phyloP scores from a whole-genome alignment of 257 asterid genomes.

The Misopates orontium region DNA sequence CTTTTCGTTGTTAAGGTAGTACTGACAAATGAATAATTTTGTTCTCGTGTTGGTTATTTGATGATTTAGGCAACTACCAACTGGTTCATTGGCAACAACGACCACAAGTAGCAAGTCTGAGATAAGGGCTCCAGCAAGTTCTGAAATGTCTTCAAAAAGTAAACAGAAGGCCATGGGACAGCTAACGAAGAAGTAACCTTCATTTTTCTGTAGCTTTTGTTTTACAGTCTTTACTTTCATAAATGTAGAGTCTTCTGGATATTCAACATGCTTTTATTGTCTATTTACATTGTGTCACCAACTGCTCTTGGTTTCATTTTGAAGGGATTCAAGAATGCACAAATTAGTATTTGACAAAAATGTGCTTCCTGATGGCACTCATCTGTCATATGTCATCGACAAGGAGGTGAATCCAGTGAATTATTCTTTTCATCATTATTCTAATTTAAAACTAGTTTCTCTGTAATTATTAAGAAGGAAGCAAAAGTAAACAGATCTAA shows the following conservation, averaged over 20 bases:
- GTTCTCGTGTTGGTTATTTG: background rate
- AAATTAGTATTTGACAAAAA: constrained; percentile 57
- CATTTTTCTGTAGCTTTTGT: background rate
- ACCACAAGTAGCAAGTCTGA: constrained; percentile 40
- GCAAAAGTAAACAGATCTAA: background rate
- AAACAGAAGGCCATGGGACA: constrained; percentile 52
- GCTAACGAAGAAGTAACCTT: constrained; percentile 69
- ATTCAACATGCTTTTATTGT: constrained; percentile 7
- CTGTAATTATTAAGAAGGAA: background rate
- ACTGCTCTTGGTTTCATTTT: constrained; percentile 25
- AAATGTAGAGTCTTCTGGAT: constrained; percentile 15
- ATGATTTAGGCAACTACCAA: constrained; percentile 50
- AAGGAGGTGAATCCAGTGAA: constrained; percentile 49
- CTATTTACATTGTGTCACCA: constrained; percentile 21
- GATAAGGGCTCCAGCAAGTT: constrained; percentile 37
- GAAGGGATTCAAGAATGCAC: constrained; percentile 80
- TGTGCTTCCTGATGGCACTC: constrained; percentile 69
- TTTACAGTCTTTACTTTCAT: constrained; percentile 20
- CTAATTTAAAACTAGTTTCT: background rate
- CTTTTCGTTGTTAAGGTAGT: constrained; percentile 12
- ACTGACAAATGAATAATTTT: no score
- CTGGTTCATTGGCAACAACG: constrained; percentile 39
- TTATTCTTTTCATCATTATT: background rate
- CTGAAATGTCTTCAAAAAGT: constrained; percentile 39
- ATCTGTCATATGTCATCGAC: constrained; percentile 51